Evolutionary conservation across 2,329 filamentous ascomycete species (phyloP), one percentile per base, ranked within the genome.

Genomic region (Colletotrichum truncatum): DNA sequence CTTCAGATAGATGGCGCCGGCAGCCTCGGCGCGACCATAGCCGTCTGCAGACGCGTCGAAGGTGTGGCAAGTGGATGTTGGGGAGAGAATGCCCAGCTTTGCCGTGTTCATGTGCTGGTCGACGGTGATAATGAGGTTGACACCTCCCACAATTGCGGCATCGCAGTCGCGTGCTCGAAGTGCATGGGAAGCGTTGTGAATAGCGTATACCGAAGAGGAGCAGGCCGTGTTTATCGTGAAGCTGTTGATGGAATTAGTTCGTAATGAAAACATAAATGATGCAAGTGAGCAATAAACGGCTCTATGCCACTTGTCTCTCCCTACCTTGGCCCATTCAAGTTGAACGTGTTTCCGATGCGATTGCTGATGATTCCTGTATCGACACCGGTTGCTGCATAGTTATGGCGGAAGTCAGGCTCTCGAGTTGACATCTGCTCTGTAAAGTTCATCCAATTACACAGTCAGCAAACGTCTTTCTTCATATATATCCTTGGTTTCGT

Each of bases 211-310:
- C 1, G 74, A 75, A 0, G 77, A 77, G 0, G 79, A 80, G 61
- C 78, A 81, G 3, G 77, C 78, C 4, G 78, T 80, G 45, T 78
- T 72, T 28, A 74, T 70, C 18, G 74, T 75, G 4, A 76, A 71
- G 0, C 80, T 79, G 16, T 72, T 71, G 5, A 81, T 66, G 69
- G n/a, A n/a, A n/a, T n/a, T n/a, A n/a, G n/a, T n/a, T n/a, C n/a
- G n/a, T n/a, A n/a, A 80, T 74, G 56, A 80, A 80, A 18, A 74
- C 67, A 64, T 81, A 71, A 2, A 72, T 72, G 34, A 81, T n/a
- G n/a, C n/a, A n/a, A n/a, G n/a, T n/a, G n/a, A n/a, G n/a, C n/a
- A n/a, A n/a, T n/a, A n/a, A n/a, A n/a, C n/a, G n/a, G n/a, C n/a
- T n/a, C n/a, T n/a, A n/a, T n/a, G n/a, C n/a, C n/a, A n/a, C n/a